These are phyloP conservation scores for Paulownia fortunei DNA, from an alignment of 257 asterid species.

Conservation along the genomic window DNA sequence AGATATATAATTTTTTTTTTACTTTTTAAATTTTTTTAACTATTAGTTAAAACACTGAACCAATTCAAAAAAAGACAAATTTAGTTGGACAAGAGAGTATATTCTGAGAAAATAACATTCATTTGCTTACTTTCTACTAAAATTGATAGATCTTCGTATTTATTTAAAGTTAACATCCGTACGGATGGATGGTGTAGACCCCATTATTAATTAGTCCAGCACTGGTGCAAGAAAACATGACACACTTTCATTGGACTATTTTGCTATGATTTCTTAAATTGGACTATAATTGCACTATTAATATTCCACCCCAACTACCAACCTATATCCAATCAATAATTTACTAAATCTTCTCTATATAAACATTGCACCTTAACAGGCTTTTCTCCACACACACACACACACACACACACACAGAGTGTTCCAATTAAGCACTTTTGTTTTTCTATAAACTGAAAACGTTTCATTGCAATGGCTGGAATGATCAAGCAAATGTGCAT, in stretches of 20 bases:
- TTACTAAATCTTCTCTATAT: not conserved
- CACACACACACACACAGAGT: not conserved
- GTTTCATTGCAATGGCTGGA: not conserved
- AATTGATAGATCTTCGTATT: too few relatives aligned
- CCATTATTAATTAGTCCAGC: not conserved
- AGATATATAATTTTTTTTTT: too few relatives aligned
- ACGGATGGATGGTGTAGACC: not conserved
- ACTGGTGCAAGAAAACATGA: not conserved
- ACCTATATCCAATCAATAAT: not conserved
- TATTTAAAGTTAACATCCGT: too few relatives aligned
- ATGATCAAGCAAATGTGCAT: slow-evolving; percentile 17
- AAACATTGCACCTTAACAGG: not conserved
- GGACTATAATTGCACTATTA: too few relatives aligned
- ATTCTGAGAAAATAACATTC: too few relatives aligned
- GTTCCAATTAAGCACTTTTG: not conserved
- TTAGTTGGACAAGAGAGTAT: too few relatives aligned
- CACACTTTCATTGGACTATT: too few relatives aligned
- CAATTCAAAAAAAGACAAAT: too few relatives aligned
- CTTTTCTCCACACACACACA: slow-evolving; percentile 2
- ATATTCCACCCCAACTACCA: not conserved
- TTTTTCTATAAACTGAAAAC: not conserved
- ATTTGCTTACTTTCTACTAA: too few relatives aligned
- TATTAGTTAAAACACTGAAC: too few relatives aligned
- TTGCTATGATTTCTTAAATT: too few relatives aligned
- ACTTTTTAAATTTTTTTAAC: too few relatives aligned